Base-by-base conservation (phyloP, 2,329 filamentous ascomycete species). In the Trichophyton verrucosum region DNA sequence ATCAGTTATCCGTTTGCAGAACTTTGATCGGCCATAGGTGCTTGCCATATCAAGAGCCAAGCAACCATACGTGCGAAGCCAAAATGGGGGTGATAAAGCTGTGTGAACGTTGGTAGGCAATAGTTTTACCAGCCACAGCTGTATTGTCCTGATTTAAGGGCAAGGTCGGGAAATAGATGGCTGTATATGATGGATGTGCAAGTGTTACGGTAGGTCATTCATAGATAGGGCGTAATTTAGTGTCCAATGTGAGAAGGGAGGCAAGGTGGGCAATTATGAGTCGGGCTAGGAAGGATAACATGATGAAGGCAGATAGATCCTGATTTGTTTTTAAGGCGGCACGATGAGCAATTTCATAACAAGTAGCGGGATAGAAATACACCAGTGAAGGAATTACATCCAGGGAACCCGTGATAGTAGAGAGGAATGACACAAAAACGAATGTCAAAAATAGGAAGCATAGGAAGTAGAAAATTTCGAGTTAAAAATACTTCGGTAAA, bases 381-480 rank as follows among this genome's bases (percentile, higher is more conserved):
- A 55, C 24, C 51, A 15, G 30, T 17, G 51, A 55, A 55, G 51
- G 51, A 55, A 55, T 51, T 55, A 55, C 51, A 55, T 55, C 51
- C 51, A 55, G 51, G 51, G 33, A 55, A 38, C 51, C 51, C 24
- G 33, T 36, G 51, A 51, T 51, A 51, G 20, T 30, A 13, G 27
- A 55, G 33, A 55, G 33, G 22, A 17, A 53, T 36, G 9, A 15
- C 24, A 55, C 51, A 55, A 33, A 55, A 55, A 36, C n/a, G n/a
- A 20, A 55, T n/a, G 9, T 55, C 51, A 55, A 55, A 36, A 36
- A 55, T 51, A 55, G 6, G 27, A 55, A 20, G n/a, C 13, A 3
- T 53, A 53, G 27, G 27, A 17, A 55, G 30, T 3, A 55, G 51
- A 33, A 20, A 30, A 20, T 36, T 17, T 15, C 7, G 30, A 55